These are phyloP conservation scores for Acrocalymma vagum DNA, from an alignment of 2,329 filamentous ascomycete species.

Conservation along the genomic window DNA sequence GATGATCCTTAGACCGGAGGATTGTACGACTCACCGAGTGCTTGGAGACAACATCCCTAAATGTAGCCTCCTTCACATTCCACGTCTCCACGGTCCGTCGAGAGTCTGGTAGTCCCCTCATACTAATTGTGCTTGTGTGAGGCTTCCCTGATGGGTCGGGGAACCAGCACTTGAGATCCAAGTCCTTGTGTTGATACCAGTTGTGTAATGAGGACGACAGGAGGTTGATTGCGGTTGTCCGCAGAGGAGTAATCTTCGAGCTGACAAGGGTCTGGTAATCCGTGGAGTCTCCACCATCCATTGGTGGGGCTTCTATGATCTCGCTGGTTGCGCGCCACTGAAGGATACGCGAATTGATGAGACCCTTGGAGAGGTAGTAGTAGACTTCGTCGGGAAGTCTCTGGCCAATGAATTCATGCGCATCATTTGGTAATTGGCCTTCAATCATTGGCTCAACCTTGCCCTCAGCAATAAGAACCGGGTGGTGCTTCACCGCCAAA, in stretches of 20 bases:
- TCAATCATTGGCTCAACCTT: slow-evolving; percentile 77
- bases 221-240: slow-evolving; percentile 79
- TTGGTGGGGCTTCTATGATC: slow-evolving; percentile 79
- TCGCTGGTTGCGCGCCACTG: slow-evolving; percentile 84
- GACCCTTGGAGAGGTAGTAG: slow-evolving; percentile 84
- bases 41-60: slow-evolving; percentile 53
- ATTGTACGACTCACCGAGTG: slow-evolving; percentile 23
- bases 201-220: slow-evolving; percentile 82
- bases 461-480: slow-evolving; percentile 80
- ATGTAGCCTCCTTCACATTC: slow-evolving; percentile 72
- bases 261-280: slow-evolving; percentile 84
- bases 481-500: slow-evolving; percentile 86
- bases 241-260: slow-evolving; percentile 75
- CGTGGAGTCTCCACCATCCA: slow-evolving; percentile 81
- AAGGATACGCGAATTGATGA: slow-evolving; percentile 80
- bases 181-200: slow-evolving; percentile 81
- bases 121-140: slow-evolving; percentile 69
- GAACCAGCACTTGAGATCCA: slow-evolving; percentile 86
- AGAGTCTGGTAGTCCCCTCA: slow-evolving; percentile 61
- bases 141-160: slow-evolving; percentile 34
- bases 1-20: neutral
- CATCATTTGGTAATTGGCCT: slow-evolving; percentile 79
- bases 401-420: slow-evolving; percentile 90
- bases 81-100: slow-evolving; percentile 69
- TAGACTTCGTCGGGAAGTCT: slow-evolving; percentile 89